These are phyloP conservation scores for Atkinsonella hypoxylon DNA, from an alignment of 2,329 filamentous ascomycete species.

Conservation along the genomic window DNA sequence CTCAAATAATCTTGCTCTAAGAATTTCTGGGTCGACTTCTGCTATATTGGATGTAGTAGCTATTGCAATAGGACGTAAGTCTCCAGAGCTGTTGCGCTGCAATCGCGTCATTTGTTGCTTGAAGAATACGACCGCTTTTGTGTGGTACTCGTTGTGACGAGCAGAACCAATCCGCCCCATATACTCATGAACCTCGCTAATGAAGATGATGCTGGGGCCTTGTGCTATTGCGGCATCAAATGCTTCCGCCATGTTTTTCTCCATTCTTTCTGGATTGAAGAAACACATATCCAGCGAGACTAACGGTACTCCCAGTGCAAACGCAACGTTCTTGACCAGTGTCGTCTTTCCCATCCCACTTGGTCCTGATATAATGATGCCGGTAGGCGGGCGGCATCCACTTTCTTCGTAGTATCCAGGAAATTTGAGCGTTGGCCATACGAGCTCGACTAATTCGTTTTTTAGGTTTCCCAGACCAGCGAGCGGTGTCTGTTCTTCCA, in stretches of 20 bases:
- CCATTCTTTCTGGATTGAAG: slow-evolving; percentile 25
- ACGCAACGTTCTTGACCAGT: slow-evolving; percentile 62
- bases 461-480: slow-evolving; percentile 20
- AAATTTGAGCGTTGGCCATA: slow-evolving; percentile 10
- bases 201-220: slow-evolving; percentile 81
- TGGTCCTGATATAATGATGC: slow-evolving; percentile 67
- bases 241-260: slow-evolving; percentile 27
- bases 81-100: slow-evolving; percentile 53
- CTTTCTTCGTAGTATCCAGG: slow-evolving; percentile 11
- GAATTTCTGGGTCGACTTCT: slow-evolving; percentile 67
- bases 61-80: slow-evolving; percentile 73
- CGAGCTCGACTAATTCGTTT: slow-evolving; percentile 11
- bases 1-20: slow-evolving; percentile 65
- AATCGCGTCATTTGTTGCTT: slow-evolving; percentile 79
- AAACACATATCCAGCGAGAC: slow-evolving; percentile 38
- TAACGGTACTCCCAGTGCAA: slow-evolving; percentile 60
- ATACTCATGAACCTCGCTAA: slow-evolving; percentile 75
- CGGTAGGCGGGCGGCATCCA: slow-evolving; percentile 20
- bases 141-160: slow-evolving; percentile 79
- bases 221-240: slow-evolving; percentile 70
- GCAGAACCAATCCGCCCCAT: slow-evolving; percentile 73
- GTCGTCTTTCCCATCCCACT: slow-evolving; percentile 73
- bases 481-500: slow-evolving; percentile 11
- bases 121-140: slow-evolving; percentile 73
- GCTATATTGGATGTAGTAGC: slow-evolving; percentile 86